phyloP scores from a whole-genome alignment of 805 yeast genomes.

The Kluyveromyces starmeri region DNA sequence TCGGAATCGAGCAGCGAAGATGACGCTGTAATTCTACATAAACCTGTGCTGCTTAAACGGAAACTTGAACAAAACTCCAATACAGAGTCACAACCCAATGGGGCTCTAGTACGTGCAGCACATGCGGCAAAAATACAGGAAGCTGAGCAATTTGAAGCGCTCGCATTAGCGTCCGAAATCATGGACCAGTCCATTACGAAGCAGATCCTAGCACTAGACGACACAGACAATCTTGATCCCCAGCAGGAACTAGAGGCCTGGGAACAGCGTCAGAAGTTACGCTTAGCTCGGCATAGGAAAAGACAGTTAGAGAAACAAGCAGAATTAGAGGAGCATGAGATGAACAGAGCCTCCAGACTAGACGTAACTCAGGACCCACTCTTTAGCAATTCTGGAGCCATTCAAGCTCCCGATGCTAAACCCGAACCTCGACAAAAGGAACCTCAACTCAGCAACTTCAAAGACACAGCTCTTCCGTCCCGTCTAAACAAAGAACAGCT shows the following conservation, averaged over 20 bases:
- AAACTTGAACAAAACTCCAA: background rate
- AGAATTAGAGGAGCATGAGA: conserved; percentile 21
- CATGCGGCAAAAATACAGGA: conserved; percentile 9
- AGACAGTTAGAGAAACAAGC: conserved; percentile 18
- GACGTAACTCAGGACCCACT: background rate
- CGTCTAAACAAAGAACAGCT: background rate
- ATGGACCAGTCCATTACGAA: conserved; percentile 20
- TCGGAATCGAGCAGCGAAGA: conserved; percentile 8
- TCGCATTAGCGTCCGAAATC: conserved; percentile 11
- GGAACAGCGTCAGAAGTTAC: conserved; percentile 16
- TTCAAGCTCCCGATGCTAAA: too few species aligned
- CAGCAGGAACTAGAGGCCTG: conserved; percentile 18
- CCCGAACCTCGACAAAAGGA: too few species aligned
- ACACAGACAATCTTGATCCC: conserved; percentile 20
- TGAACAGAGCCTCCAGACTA: conserved; percentile 9
- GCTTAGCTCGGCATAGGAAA: conserved; percentile 17
- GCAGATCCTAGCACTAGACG: conserved; percentile 17
- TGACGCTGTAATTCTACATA: conserved; percentile 17
- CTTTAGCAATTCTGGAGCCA: too few species aligned
- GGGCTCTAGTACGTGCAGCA: conserved; percentile 9
- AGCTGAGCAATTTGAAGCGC: conserved; percentile 8
- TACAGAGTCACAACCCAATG: background rate
- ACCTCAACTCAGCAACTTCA: too few species aligned
- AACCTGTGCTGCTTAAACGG: conserved; percentile 21
- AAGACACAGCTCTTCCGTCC: background rate